Evolutionary conservation across 2,329 filamentous ascomycete genomes (phyloP).

Genomic region (Fusarium albosuccineum): DNA sequence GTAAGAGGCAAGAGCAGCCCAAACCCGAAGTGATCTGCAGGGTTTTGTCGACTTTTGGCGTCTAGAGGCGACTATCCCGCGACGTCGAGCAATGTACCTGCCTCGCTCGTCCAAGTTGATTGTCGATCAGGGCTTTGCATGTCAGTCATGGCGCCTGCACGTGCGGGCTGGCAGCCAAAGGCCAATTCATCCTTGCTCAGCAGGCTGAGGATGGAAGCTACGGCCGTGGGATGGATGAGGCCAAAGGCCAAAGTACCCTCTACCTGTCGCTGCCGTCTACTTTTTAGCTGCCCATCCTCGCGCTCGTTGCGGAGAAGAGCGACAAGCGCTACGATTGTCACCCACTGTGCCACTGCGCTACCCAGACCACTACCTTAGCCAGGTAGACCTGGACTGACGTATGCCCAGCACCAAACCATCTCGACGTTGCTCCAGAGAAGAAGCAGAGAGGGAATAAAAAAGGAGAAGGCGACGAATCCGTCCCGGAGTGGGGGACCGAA

Average conservation of each 20-base stretch:
- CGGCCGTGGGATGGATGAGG: not conserved
- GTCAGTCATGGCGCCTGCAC: constrained; percentile 7
- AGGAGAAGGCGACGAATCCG: not conserved
- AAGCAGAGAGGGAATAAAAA: constrained; percentile 2
- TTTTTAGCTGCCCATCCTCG: not conserved
- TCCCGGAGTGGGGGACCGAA: not conserved
- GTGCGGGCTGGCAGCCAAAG: constrained; percentile 2
- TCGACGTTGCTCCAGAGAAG: not conserved
- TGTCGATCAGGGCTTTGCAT: constrained; percentile 29
- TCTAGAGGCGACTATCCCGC: constrained; percentile 12
- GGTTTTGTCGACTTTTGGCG: constrained; percentile 35
- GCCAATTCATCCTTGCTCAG: constrained; percentile 10
- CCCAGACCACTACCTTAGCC: not conserved
- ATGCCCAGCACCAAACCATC: not conserved
- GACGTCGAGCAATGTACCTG: constrained; percentile 19
- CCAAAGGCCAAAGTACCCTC: not conserved
- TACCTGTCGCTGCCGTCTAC: not conserved
- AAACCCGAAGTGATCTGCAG: constrained; percentile 37
- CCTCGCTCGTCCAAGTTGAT: constrained; percentile 32
- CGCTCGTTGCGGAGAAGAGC: constrained; percentile 7
- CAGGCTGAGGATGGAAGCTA: constrained; percentile 4
- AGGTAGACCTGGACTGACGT: constrained; percentile 6
- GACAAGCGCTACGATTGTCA: constrained; percentile 3
- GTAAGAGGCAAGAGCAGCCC: constrained; percentile 37
- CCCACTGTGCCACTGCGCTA: not conserved